These are phyloP conservation scores for Fraxinus cuspidata DNA, from an alignment of 257 asterid genomes.

Conservation along the genomic window DNA sequence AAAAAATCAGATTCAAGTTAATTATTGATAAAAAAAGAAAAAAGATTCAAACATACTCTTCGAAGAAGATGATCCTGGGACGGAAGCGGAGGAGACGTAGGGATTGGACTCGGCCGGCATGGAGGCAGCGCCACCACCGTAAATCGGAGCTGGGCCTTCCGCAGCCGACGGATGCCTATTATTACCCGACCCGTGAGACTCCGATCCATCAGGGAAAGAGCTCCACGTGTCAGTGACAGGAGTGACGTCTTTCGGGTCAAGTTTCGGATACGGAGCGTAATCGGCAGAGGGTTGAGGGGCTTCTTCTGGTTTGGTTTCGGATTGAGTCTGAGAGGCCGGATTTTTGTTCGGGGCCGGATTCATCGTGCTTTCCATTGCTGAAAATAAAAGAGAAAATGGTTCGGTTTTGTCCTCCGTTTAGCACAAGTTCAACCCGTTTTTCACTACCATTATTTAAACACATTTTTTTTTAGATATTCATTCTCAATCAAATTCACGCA, in stretches of 20 bases:
- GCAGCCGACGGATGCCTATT: slow-evolving; percentile 25
- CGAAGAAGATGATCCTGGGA: slow-evolving; percentile 40
- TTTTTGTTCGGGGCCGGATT: slow-evolving; percentile 33
- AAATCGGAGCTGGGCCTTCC: slow-evolving; percentile 15
- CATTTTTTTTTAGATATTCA: too few relatives aligned
- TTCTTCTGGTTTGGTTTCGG: slow-evolving; percentile 28
- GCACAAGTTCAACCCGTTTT: too few relatives aligned
- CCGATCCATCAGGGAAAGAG: slow-evolving; percentile 40
- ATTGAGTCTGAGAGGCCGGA: slow-evolving; percentile 25
- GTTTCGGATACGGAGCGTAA: slow-evolving; percentile 82
- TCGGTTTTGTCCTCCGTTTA: too few relatives aligned
- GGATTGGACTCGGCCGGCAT: slow-evolving; percentile 87
- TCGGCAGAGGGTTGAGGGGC: slow-evolving; percentile 36
- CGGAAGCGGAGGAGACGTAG: slow-evolving; percentile 59
- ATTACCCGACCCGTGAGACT: slow-evolving; percentile 25
- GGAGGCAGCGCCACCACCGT: slow-evolving; percentile 47
- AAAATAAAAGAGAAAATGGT: slow-evolving; percentile 16
- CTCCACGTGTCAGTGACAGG: slow-evolving; percentile 65
- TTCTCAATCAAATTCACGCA: too few relatives aligned
- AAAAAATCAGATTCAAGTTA: not conserved
- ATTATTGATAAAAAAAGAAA: not conserved
- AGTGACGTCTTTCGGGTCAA: slow-evolving; percentile 62
- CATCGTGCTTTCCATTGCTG: slow-evolving; percentile 19
- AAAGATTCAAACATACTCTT: slow-evolving; percentile 29
- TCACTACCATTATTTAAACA: too few relatives aligned